Evolutionary conservation across 768 basidiomycete species (phyloP).

Genomic region (Suillus subluteus): DNA sequence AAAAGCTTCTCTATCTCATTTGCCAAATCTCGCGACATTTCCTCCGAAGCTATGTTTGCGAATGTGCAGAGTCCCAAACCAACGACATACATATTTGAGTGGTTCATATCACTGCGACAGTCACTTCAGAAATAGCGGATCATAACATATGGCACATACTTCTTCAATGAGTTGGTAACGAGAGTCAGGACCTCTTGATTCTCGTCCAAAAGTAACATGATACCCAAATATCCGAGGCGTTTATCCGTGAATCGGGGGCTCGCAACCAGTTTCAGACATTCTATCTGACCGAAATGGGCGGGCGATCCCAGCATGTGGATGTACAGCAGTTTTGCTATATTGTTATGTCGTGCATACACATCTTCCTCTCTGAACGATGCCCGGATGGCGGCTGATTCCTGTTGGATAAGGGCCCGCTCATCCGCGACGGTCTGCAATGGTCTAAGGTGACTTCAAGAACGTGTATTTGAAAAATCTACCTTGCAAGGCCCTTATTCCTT

Average conservation of each 20-base stretch:
- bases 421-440: constrained; percentile 87
- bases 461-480: constrained; percentile 46
- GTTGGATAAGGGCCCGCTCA: constrained; percentile 95
- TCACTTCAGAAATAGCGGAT: constrained; percentile 13
- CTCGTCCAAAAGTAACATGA: constrained; percentile 97
- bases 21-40: constrained; percentile 98
- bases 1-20: constrained; percentile 98
- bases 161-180: constrained; percentile 98
- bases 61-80: constrained; percentile 97
- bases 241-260: constrained; percentile 97
- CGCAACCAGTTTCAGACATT: constrained; percentile 92
- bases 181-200: constrained; percentile 96
- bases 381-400: constrained; percentile 95
- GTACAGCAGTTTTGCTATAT: constrained; percentile 96
- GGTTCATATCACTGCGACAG: constrained; percentile 90
- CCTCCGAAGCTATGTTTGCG: constrained; percentile 98
- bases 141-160: constrained; percentile 54
- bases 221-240: constrained; percentile 93
- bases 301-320: constrained; percentile 99
- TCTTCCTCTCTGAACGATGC: constrained; percentile 98
- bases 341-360: constrained; percentile 92
- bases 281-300: constrained; percentile 99
- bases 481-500: constrained; percentile 98
- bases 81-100: constrained; percentile 98
- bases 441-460: constrained; percentile 27